phyloP scores from a whole-genome alignment of 148 eudicot genomes.

The Camellia japonica region DNA sequence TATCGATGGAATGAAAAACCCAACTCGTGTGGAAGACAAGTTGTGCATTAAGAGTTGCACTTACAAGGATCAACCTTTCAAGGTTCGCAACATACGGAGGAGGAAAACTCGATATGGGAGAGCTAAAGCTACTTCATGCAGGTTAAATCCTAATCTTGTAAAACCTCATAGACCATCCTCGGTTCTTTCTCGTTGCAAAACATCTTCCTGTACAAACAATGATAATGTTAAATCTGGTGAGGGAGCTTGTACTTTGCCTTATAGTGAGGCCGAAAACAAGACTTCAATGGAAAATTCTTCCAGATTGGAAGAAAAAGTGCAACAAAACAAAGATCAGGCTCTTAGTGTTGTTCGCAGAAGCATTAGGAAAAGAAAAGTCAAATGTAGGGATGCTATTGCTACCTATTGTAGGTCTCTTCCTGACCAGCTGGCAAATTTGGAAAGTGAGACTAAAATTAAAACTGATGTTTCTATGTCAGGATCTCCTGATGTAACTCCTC shows the following conservation, averaged over 20 bases:
- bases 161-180: neutral
- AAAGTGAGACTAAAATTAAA: slow-evolving; percentile 16
- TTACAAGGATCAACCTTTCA: neutral
- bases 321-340: slow-evolving; percentile 15
- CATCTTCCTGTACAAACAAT: neutral
- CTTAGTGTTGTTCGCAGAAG: slow-evolving; percentile 35
- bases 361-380: slow-evolving; percentile 33
- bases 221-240: neutral
- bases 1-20: neutral
- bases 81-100: neutral
- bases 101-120: slow-evolving; percentile 8
- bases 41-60: neutral
- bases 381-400: slow-evolving; percentile 31
- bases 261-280: slow-evolving; percentile 14
- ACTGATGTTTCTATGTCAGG: neutral
- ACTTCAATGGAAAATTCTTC: neutral
- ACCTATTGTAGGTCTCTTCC: slow-evolving; percentile 23
- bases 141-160: neutral
- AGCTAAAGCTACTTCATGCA: slow-evolving; percentile 7
- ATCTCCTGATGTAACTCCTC: slow-evolving; percentile 7
- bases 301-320: slow-evolving; percentile 11
- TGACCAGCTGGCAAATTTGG: slow-evolving; percentile 16
- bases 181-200: slow-evolving; percentile 12
- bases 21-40: neutral
- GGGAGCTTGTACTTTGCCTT: slow-evolving; percentile 10